A percentile compares a stretch with the other conserved stretches of the same genome.
Evolutionary conservation across 2,329 filamentous ascomycete genomes (phyloP).

Genomic region (Corniculantispora saksenae): DNA sequence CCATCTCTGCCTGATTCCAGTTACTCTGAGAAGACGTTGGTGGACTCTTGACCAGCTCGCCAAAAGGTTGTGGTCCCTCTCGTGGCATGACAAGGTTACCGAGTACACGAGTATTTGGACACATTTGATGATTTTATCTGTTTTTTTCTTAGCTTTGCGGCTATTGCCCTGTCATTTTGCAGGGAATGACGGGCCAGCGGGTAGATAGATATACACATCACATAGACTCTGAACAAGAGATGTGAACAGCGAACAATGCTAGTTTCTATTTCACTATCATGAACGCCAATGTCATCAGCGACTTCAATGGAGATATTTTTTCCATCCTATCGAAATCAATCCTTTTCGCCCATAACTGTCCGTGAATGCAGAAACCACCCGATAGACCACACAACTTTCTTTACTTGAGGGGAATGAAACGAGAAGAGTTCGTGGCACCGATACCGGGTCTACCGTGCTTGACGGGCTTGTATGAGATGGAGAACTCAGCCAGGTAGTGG

Average conservation of each 20-base stretch:
- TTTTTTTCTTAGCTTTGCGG: constrained; percentile 23
- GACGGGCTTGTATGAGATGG: constrained; percentile 99
- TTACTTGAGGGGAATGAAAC: constrained; percentile 99
- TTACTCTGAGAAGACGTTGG: background rate
- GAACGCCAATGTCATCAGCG: constrained; percentile 47
- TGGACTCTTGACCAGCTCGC: background rate
- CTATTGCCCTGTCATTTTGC: constrained; percentile 15
- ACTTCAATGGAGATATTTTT: constrained; percentile 44
- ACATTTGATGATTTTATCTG: constrained; percentile 22
- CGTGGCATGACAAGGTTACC: background rate
- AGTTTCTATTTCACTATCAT: constrained; percentile 45
- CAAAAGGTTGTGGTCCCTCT: too few species aligned
- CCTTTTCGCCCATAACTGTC: constrained; percentile 58
- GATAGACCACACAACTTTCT: constrained; percentile 53
- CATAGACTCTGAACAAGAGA: constrained; percentile 2
- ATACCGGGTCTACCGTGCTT: constrained; percentile 99
- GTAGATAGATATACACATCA: constrained; percentile 1
- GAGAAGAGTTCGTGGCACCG: constrained; percentile 99
- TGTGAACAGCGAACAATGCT: constrained; percentile 36
- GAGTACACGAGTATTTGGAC: background rate
- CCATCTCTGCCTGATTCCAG: background rate
- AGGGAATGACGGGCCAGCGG: constrained; percentile 1
- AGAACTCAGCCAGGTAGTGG: constrained; percentile 99
- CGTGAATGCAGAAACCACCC: constrained; percentile 60
- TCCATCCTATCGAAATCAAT: constrained; percentile 54